These are phyloP conservation scores for Leptodontidium sp. DNA, from an alignment of 2,329 filamentous ascomycete genomes.

Conservation along the genomic window DNA sequence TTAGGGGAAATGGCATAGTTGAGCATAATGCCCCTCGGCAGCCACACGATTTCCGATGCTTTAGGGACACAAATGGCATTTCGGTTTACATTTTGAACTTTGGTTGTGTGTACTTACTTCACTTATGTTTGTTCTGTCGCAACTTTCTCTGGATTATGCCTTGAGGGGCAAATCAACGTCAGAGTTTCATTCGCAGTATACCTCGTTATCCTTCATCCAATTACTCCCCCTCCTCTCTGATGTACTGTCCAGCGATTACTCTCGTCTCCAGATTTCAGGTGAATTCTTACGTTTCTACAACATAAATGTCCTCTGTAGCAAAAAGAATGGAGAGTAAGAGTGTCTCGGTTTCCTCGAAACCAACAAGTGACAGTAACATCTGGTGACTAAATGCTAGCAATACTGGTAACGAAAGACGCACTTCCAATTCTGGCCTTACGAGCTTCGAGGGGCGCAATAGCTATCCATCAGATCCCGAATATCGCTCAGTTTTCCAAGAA, in stretches of 20 bases:
- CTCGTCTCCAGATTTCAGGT: background rate
- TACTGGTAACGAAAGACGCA: background rate
- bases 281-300: background rate
- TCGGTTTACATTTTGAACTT: too few species aligned
- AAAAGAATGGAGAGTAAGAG: background rate
- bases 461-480: too few species aligned
- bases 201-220: background rate
- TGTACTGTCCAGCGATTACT: too few species aligned
- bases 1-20: too few species aligned
- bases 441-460: background rate
- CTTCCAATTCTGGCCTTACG: background rate
- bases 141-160: too few species aligned
- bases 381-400: background rate
- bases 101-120: too few species aligned
- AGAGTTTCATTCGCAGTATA: background rate
- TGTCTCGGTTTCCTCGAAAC: background rate
- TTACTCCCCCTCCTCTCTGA: background rate
- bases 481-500: background rate
- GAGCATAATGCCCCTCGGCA: too few species aligned
- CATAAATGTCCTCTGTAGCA: background rate
- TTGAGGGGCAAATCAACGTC: too few species aligned
- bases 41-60: too few species aligned
- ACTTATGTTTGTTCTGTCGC: too few species aligned
- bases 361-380: background rate
- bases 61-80: too few species aligned